Conservation (phyloP, 371 early-diverging fungal genomes). For the Entomophthora muscae region DNA sequence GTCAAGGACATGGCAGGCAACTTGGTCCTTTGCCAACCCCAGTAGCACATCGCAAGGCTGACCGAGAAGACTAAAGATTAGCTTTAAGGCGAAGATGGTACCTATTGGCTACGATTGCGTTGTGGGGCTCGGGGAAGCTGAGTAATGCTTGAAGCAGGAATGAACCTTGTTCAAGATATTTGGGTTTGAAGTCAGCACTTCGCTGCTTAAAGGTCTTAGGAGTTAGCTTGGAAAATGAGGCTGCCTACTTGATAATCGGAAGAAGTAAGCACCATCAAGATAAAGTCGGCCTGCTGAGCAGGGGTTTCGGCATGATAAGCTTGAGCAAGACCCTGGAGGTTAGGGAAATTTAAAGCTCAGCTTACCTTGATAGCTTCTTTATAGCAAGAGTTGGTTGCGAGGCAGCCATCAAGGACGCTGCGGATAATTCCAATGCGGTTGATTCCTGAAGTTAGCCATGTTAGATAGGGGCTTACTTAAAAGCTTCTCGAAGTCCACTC, state of each 20-base stretch:
- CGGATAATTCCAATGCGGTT: slow-evolving; percentile 42
- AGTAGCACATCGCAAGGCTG: slow-evolving; percentile 26
- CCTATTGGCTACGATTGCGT: slow-evolving; percentile 34
- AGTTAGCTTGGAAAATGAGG: slow-evolving; percentile 11
- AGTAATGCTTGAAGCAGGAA: slow-evolving; percentile 47
- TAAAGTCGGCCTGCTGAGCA: slow-evolving; percentile 29
- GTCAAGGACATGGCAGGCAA: slow-evolving; percentile 57
- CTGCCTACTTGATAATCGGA: slow-evolving; percentile 17
- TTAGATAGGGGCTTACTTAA: slow-evolving; percentile 17
- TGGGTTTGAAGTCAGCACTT: slow-evolving; percentile 14
- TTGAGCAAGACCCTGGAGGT: background rate
- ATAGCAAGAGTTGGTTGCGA: slow-evolving; percentile 30
- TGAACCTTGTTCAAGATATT: slow-evolving; percentile 51
- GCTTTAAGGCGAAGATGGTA: slow-evolving; percentile 13
- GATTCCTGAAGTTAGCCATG: background rate
- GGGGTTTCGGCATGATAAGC: slow-evolving; percentile 29
- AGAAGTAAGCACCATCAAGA: slow-evolving; percentile 39
- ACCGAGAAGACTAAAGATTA: slow-evolving; percentile 17
- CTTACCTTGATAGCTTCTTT: slow-evolving; percentile 35
- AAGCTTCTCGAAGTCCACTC: slow-evolving; percentile 26
- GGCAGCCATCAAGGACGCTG: slow-evolving; percentile 43
- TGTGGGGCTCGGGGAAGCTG: slow-evolving; percentile 38
- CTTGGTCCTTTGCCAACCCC: slow-evolving; percentile 43
- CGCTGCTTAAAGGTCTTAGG: slow-evolving; percentile 12
- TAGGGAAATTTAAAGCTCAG: slow-evolving; percentile 12